Evolutionary conservation across 345 rosid genomes (phyloP).

Genomic region (Aurinia saxatilis): DNA sequence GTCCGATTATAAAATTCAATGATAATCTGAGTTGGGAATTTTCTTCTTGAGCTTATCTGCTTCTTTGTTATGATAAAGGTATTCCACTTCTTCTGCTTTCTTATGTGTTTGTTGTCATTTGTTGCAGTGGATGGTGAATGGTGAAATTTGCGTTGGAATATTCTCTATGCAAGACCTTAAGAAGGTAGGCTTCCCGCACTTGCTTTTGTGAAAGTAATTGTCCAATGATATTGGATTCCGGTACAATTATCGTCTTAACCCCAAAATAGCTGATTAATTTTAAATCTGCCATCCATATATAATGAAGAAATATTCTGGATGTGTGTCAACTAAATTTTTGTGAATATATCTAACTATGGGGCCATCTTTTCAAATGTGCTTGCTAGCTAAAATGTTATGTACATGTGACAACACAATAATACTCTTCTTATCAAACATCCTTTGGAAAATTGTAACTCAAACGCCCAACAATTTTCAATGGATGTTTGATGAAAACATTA

Average conservation of each 20-base stretch:
- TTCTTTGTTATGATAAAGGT: neutral
- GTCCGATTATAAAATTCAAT: neutral
- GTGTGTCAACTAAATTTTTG: neutral
- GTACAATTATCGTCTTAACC: neutral
- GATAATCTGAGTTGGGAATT: neutral
- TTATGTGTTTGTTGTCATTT: constrained; percentile 10
- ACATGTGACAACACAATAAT: neutral
- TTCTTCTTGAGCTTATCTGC: constrained; percentile 2
- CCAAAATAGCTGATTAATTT: neutral
- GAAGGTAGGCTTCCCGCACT: constrained; percentile 45
- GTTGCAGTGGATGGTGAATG: constrained; percentile 97
- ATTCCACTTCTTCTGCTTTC: neutral
- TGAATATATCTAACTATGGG: neutral
- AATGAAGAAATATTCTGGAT: neutral
- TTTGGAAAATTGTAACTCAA: neutral
- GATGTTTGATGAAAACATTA: neutral
- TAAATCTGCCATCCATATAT: neutral
- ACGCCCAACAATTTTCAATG: neutral
- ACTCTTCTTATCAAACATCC: neutral
- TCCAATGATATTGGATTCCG: neutral
- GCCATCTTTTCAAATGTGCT: neutral
- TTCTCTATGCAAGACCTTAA: constrained; percentile 84
- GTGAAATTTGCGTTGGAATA: constrained; percentile 95
- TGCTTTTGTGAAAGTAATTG: neutral
- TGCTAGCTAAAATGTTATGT: neutral